These are phyloP conservation scores for Solanum bulbocastanum DNA, from an alignment of 257 asterid species.

Conservation along the genomic window DNA sequence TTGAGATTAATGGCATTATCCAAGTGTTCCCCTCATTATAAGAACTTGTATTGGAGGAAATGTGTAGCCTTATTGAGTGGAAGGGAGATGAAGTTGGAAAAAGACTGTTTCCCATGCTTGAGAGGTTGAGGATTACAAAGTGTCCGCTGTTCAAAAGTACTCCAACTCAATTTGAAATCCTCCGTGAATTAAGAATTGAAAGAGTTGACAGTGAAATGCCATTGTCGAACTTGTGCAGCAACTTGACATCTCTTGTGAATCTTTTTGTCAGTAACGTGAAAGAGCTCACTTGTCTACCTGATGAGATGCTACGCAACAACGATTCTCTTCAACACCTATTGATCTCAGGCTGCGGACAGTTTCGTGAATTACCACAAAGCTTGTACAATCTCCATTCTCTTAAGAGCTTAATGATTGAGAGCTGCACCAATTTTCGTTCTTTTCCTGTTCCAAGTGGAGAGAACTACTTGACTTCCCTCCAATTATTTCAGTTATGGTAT, in stretches of 20 bases:
- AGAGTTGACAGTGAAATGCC: neutral
- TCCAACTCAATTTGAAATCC: constrained; percentile 20
- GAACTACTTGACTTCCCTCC: neutral
- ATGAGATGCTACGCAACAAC: neutral
- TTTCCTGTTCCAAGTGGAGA: neutral
- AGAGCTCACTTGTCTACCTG: neutral
- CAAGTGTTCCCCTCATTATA: neutral
- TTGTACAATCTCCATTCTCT: neutral
- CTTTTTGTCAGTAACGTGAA: fast-evolving
- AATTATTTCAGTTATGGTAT: fast-evolving
- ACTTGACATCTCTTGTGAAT: neutral
- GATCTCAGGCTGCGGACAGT: fast-evolving
- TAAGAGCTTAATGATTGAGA: fast-evolving
- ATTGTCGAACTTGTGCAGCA: constrained; percentile 1
- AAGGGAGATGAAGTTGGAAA: neutral
- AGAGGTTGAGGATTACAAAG: neutral
- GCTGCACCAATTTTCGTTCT: neutral
- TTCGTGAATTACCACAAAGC: constrained; percentile 5
- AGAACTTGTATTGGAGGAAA: neutral
- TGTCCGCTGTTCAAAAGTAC: neutral
- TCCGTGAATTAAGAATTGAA: neutral
- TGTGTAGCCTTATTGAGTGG: neutral
- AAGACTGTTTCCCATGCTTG: constrained; percentile 11
- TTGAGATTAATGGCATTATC: neutral
- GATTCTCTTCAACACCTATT: neutral